Base-by-base conservation (phyloP, 305 asterid species). In the Solanum hybrid region DNA sequence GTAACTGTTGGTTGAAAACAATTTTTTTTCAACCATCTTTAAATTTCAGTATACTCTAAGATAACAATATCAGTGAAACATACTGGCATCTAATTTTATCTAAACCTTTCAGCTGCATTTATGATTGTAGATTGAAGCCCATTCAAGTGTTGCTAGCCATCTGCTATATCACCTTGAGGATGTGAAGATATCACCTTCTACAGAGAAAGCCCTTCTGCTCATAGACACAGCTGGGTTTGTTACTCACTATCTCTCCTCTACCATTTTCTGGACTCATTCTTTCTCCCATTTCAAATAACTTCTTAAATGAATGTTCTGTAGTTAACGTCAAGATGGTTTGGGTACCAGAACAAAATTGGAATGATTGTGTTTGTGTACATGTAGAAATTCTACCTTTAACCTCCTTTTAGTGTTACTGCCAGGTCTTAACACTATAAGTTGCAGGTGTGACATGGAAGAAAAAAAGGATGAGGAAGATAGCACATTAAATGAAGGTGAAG, bases 401-500 rank as follows among this genome's bases (percentile, higher is more conserved):
- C 15, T 81, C 36, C 60, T 60, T 26, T 80, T 60, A 31, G 79
- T 76, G 87, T 87, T 89, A 91, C 51, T 56, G 37, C 64, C 37
- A 32, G 51, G 42, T 32, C 29, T 51, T 73, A 31, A 90, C 42
- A 82, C 32, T n/a, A 26, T 69, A 19, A 77, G 69, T 89, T 87
- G 73, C 95, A 97, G 99, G 73, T 97, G 99, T 93, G 99, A 96
- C 91, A 95, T 97, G 98, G 99, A 97, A 90, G 99, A 97, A 94
- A 97, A 95, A 95, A 97, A 96, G 92, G 98, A 97, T 89, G 98
- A 96, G 93, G 98, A 95, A 94, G 98, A 96, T 89, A 97, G 99
- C 92, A 95, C 98, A 38, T 85, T 97, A 90, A 97, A 96, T 86
- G 98, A 96, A 92, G 99, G 99, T 69, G 99, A 97, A 92, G 99